Percentiles rank a stretch among this genome's conserved stretches.
phyloP scores from a whole-genome alignment of 148 eudicot species.

The Pharnaceum exiguum region DNA sequence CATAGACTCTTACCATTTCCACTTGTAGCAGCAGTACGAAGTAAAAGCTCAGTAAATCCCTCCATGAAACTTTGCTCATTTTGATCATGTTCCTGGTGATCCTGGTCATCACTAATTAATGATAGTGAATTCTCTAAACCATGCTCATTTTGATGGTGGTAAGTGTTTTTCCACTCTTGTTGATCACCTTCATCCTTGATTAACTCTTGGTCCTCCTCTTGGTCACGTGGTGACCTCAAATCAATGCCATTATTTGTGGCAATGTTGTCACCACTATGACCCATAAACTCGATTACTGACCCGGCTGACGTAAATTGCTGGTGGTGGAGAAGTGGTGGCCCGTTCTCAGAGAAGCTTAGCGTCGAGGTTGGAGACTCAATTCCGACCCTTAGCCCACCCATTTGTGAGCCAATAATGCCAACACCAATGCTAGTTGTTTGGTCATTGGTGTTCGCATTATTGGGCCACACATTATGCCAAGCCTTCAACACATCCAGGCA shows the following conservation, averaged over 20 bases:
- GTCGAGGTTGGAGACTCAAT: constrained; percentile 79
- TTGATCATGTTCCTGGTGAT: constrained; percentile 12
- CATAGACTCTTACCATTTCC: constrained; percentile 15
- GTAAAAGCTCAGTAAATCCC: constrained; percentile 70
- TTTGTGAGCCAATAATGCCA: constrained; percentile 4
- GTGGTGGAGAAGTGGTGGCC: constrained; percentile 11
- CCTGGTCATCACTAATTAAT: constrained; percentile 6
- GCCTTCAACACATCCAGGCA: constrained; percentile 58
- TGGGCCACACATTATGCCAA: constrained; percentile 39
- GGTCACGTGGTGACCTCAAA: no score
- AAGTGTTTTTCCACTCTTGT: constrained; percentile 2
- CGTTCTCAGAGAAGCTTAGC: constrained; percentile 52
- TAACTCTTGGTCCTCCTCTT: constrained; percentile 18
- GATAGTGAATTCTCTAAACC: constrained; percentile 29
- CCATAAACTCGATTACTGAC: constrained; percentile 47
- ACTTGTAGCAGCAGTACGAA: constrained; percentile 20
- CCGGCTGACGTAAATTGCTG: no score
- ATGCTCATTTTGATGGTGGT: constrained; percentile 8
- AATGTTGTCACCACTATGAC: constrained; percentile 16
- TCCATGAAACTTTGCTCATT: constrained; percentile 44
- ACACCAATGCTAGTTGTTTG: constrained; percentile 13
- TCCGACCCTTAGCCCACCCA: constrained; percentile 17
- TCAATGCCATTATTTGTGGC: constrained; percentile 3
- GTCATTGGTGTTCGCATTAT: background rate
- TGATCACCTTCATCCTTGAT: constrained; percentile 45